Base-by-base conservation (phyloP, 1,139 yeast species). In the Kodamaea fungicola region DNA sequence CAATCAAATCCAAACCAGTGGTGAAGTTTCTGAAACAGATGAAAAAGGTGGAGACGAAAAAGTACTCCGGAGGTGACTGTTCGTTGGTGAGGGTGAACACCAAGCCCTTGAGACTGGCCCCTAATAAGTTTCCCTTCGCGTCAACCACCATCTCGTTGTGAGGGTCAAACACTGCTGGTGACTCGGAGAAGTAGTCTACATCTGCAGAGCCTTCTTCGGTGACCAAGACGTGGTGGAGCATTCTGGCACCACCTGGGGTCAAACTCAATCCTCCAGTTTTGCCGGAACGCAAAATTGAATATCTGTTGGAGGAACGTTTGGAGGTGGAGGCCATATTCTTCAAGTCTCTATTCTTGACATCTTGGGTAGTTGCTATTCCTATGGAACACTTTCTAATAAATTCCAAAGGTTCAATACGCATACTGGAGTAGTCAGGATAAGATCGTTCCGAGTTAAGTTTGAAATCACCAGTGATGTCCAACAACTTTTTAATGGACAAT, bases 1-100 rank as follows among this genome's bases (percentile, higher is more conserved):
- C 87, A 32, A 86, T 70, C 28, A 92, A 67, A 42, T 83, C 90
- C 33, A 71, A 64, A 1, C 95, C 81, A 33, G 72, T 73, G 1
- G 92, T 76, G 61, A 85, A 90, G 39, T 80, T 74, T 50, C 94
- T 72, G 62, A 86, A 90, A 31, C 92, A 83, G 38, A 88, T 69
- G 62, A 89, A 81, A 55, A 90, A 88, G 0, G 95, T 79, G 0
- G 94, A 78, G 4, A 79, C 72, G 46, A 84, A 79, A 49, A 82
- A 78, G 40, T 80, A 79, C 44, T 82, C 88, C 5, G 81, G 82
- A 2, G 89, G 84, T 2, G 79, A 69, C 22, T 61, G 61, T 54
- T 86, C 95, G 55, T 85, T 83, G 0, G 95, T 87, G 37, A 88
- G 61, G 19, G 86, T 67, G 50, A 72, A 76, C 2, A 89, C 78